A percentile compares a stretch with the other conserved stretches of the same genome.
These are phyloP conservation scores for Vitis cinerea DNA, from an alignment of 164 flowering plant species.

Conservation along the genomic window DNA sequence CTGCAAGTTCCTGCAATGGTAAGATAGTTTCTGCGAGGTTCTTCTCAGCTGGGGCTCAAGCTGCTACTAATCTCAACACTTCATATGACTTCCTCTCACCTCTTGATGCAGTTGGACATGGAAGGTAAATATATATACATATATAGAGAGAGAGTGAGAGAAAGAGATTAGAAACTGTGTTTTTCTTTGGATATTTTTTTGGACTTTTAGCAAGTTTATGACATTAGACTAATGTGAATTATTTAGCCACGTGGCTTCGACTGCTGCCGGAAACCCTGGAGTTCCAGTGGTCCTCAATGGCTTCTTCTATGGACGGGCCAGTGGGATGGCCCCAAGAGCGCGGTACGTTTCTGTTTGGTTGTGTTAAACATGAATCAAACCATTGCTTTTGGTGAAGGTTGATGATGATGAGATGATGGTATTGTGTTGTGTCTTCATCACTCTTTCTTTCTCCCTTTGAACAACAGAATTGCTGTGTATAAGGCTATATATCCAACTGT, in stretches of 20 bases:
- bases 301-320: slow-evolving; percentile 74
- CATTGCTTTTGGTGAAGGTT: no score
- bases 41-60: slow-evolving; percentile 82
- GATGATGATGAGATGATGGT: no score
- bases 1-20: slow-evolving; percentile 73
- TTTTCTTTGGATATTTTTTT: no score
- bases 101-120: slow-evolving; percentile 93
- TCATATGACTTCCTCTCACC: slow-evolving; percentile 77
- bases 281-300: slow-evolving; percentile 79
- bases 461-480: slow-evolving; percentile 79
- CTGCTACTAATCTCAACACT: slow-evolving; percentile 50
- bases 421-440: no score
- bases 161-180: no score
- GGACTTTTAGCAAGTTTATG: neutral
- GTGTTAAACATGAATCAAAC: no score
- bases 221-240: neutral
- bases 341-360: slow-evolving; percentile 24
- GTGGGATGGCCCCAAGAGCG: slow-evolving; percentile 97
- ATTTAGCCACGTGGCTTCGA: slow-evolving; percentile 90
- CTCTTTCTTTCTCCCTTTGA: neutral
- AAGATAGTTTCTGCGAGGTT: slow-evolving; percentile 84
- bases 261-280: slow-evolving; percentile 81
- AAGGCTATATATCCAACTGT: slow-evolving; percentile 80
- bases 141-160: neutral
- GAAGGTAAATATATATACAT: slow-evolving; percentile 49